A percentile compares a stretch with the other conserved stretches of the same genome.
Conservation (phyloP, 139 green algal genomes). For the Chlorokybus atmophyticus region DNA sequence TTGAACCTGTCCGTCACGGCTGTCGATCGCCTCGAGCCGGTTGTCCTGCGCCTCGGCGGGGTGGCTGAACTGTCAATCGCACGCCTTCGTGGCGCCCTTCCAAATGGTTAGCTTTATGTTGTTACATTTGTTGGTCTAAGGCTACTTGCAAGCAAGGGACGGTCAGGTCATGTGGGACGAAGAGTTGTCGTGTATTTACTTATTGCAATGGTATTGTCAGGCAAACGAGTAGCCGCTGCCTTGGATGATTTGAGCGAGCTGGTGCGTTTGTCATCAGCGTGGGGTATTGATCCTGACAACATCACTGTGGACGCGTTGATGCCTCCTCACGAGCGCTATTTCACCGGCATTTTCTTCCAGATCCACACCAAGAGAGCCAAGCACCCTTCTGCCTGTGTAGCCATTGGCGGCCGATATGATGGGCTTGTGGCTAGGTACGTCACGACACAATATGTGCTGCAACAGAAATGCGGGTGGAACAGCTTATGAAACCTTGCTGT, state of each 20-base stretch:
- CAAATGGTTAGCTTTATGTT: conserved; percentile 4
- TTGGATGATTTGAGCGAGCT: conserved; percentile 31
- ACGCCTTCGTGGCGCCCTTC: conserved; percentile 9
- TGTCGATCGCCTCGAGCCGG: conserved; percentile 25
- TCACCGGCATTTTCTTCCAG: conserved; percentile 38
- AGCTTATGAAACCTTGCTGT: neutral
- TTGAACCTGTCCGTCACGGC: conserved; percentile 36
- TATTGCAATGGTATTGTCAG: too few species aligned
- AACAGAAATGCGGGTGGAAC: neutral
- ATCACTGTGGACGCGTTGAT: conserved; percentile 63
- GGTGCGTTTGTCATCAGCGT: conserved; percentile 32
- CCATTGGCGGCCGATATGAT: neutral
- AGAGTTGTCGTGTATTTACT: too few species aligned
- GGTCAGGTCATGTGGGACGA: too few species aligned
- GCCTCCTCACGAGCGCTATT: conserved; percentile 54
- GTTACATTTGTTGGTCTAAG: too few species aligned
- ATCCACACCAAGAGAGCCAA: conserved; percentile 4
- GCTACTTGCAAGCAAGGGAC: too few species aligned
- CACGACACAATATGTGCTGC: too few species aligned
- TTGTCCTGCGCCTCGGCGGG: conserved; percentile 11
- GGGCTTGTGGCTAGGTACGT: neutral
- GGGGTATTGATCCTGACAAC: conserved; percentile 32
- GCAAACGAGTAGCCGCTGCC: neutral
- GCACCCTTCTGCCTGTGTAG: neutral
- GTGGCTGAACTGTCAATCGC: neutral